These are phyloP conservation scores for Knoxia roxburghii DNA, from an alignment of 257 asterid genomes.

Conservation along the genomic window DNA sequence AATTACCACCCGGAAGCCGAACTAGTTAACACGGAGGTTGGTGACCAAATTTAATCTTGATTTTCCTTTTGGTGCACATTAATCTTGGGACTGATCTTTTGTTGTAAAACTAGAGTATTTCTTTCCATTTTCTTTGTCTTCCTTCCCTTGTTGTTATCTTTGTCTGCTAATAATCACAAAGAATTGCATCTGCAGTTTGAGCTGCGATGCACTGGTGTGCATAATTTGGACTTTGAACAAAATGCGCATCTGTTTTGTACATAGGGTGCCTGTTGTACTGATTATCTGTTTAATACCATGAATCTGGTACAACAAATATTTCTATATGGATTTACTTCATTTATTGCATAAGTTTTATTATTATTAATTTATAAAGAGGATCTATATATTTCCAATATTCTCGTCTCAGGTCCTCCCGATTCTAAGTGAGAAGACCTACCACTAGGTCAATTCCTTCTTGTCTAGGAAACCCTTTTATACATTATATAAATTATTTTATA, in stretches of 20 bases:
- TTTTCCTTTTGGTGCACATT: not conserved
- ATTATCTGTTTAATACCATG: not conserved
- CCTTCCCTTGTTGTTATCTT: not conserved
- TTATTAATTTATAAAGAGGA: no score
- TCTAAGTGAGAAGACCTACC: no score
- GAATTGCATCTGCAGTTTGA: slow-evolving; percentile 17
- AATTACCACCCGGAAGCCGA: slow-evolving; percentile 24
- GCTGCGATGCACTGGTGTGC: slow-evolving; percentile 17
- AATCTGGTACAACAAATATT: not conserved
- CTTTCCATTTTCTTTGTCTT: not conserved
- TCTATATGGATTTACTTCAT: no score
- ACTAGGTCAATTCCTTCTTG: no score
- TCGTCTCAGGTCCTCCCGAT: no score
- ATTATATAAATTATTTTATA: no score
- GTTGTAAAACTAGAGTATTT: slow-evolving; percentile 6
- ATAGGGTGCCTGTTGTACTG: slow-evolving; percentile 15
- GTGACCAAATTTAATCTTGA: not conserved
- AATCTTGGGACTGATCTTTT: not conserved
- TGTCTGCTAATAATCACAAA: slow-evolving; percentile 10
- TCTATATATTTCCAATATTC: no score
- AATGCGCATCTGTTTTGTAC: slow-evolving; percentile 7
- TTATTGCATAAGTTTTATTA: no score
- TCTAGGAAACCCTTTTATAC: no score
- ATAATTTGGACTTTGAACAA: slow-evolving; percentile 2
- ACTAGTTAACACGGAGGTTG: slow-evolving; percentile 9